These are phyloP conservation scores for Cucurbita maxima DNA, from an alignment of 306 rosid species.

Conservation along the genomic window DNA sequence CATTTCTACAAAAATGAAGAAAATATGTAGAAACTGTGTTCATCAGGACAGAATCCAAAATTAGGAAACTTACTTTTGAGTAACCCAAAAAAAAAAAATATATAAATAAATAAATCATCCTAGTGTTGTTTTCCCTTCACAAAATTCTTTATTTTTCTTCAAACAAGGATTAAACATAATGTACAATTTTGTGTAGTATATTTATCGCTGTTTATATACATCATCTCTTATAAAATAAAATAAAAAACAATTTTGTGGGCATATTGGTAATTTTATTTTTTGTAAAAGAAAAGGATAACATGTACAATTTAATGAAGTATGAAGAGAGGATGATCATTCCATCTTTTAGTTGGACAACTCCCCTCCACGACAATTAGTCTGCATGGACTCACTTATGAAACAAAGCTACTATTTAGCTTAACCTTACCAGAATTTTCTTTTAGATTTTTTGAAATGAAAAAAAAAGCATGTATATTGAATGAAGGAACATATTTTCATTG, in stretches of 20 bases:
- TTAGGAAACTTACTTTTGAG: neutral
- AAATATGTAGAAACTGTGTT: neutral
- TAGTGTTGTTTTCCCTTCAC: neutral
- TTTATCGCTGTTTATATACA: neutral
- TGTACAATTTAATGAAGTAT: neutral
- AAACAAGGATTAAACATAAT: neutral
- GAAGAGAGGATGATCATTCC: neutral
- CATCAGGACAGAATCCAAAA: neutral
- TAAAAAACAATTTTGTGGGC: too few species aligned
- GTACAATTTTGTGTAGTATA: neutral
- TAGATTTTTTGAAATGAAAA: neutral
- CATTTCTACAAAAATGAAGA: neutral
- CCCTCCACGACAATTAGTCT: neutral
- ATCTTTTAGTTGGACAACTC: neutral
- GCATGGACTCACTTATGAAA: neutral
- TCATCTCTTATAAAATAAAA: too few species aligned
- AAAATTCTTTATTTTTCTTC: neutral
- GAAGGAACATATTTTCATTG: neutral
- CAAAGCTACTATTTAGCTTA: neutral
- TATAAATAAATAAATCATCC: neutral
- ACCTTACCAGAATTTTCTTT: neutral
- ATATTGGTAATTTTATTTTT: neutral
- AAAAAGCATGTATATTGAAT: neutral
- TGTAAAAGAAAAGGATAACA: neutral
- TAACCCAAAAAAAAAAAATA: neutral